Percentiles rank a stretch among this genome's conserved stretches.
phyloP scores from a whole-genome alignment of 2,329 filamentous ascomycete genomes.

The Hymenoscyphus linearis region DNA sequence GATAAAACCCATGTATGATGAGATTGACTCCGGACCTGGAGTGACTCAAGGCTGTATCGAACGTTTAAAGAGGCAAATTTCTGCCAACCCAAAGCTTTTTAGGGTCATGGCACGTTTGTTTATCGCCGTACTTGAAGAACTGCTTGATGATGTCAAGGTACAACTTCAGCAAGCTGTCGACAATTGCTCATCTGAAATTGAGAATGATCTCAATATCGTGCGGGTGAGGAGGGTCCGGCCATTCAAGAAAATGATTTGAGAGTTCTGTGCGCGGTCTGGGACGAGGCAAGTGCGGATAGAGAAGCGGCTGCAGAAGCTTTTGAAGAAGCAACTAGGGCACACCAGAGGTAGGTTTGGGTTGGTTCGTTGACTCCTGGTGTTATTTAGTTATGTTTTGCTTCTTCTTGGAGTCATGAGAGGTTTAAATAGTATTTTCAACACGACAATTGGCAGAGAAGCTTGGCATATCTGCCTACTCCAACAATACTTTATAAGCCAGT shows the following conservation, averaged over 20 bases:
- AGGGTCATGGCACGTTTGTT: conserved; percentile 10
- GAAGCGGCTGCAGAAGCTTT: conserved; percentile 3
- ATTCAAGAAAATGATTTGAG: conserved; percentile 5
- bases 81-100: conserved; percentile 10
- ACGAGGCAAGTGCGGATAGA: conserved; percentile 7
- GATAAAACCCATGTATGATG: conserved; percentile 14
- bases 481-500: too few relatives aligned
- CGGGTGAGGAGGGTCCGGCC: conserved; percentile 7
- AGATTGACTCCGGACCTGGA: conserved; percentile 2
- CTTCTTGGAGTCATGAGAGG: too few relatives aligned
- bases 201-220: conserved; percentile 12
- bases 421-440: too few relatives aligned
- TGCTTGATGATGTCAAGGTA: conserved; percentile 1
- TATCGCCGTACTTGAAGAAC: background rate
- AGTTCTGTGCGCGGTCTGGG: conserved; percentile 5
- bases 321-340: background rate
- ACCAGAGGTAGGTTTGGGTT: background rate
- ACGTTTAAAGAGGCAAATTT: conserved; percentile 5
- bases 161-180: conserved; percentile 7
- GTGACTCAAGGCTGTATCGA: conserved; percentile 3
- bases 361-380: too few relatives aligned
- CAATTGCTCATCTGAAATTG: conserved; percentile 10
- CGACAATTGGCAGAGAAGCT: too few relatives aligned
- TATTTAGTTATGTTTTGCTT: too few relatives aligned
- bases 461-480: too few relatives aligned